Evolutionary conservation across 805 yeast species (phyloP).

Genomic region (Teunomyces barrocoloradensis): DNA sequence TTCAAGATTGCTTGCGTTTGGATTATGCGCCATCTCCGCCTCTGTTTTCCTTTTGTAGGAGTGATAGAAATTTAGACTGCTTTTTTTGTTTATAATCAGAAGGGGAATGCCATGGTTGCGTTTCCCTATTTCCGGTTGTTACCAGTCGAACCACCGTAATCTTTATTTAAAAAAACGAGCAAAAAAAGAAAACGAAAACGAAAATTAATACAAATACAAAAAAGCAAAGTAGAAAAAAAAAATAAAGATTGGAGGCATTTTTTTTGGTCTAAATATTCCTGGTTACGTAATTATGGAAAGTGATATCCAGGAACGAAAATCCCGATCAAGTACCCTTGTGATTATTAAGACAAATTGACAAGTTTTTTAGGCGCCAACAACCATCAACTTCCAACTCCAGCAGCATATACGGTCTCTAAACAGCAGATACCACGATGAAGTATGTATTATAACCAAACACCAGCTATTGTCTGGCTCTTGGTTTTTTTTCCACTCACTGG

Average conservation of each 20-base stretch:
- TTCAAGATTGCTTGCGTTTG: neutral
- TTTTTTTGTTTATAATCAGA: neutral
- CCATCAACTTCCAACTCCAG: neutral
- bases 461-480: too few relatives aligned
- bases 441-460: neutral
- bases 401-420: neutral
- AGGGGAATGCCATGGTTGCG: too few relatives aligned
- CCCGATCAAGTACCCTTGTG: conserved; percentile 1
- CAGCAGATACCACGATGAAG: neutral
- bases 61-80: neutral
- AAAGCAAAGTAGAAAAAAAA: neutral
- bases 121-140: too few relatives aligned
- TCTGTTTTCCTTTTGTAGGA: neutral
- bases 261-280: neutral
- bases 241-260: neutral
- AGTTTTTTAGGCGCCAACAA: neutral
- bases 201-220: neutral
- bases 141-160: too few relatives aligned
- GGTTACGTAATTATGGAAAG: neutral
- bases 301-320: neutral
- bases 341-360: neutral
- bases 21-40: neutral
- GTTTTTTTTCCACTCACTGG: too few relatives aligned
- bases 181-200: neutral
- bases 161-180: neutral